Percentiles rank a stretch among this genome's conserved stretches.
Evolutionary conservation across 73 alveolate genomes (phyloP).

Genomic region (Paramecium primaurelia): DNA sequence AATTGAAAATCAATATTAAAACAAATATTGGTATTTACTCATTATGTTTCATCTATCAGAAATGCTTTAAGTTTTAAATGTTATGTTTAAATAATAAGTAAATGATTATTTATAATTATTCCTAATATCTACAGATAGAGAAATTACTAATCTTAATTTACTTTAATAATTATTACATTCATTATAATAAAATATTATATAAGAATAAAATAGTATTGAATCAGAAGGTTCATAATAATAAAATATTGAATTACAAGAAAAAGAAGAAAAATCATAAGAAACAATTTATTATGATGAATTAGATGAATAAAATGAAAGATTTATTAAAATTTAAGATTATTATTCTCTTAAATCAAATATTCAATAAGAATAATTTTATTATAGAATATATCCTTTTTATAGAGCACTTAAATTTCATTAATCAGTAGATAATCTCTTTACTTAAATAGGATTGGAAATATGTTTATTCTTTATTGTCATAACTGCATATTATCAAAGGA

Average conservation of each 20-base stretch:
- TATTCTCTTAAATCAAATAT: background rate
- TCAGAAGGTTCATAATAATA: background rate
- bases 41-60: slow-evolving; percentile 8
- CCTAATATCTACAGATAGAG: background rate
- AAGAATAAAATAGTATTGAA: background rate
- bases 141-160: background rate
- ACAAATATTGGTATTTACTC: background rate
- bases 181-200: background rate
- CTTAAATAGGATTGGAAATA: slow-evolving; percentile 47
- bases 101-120: background rate
- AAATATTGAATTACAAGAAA: background rate
- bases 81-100: background rate
- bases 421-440: background rate
- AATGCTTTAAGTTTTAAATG: background rate
- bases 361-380: background rate
- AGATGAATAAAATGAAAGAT: background rate
- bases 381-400: background rate
- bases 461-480: slow-evolving; percentile 34
- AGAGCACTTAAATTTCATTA: slow-evolving; percentile 1
- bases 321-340: background rate
- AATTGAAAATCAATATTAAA: background rate
- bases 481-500: slow-evolving; percentile 53
- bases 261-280: background rate
- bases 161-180: background rate
- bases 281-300: background rate